Percentiles rank a stretch among this genome's conserved stretches.
These are phyloP conservation scores for Colletotrichum horii DNA, from an alignment of 2,329 filamentous ascomycete species.

Conservation along the genomic window DNA sequence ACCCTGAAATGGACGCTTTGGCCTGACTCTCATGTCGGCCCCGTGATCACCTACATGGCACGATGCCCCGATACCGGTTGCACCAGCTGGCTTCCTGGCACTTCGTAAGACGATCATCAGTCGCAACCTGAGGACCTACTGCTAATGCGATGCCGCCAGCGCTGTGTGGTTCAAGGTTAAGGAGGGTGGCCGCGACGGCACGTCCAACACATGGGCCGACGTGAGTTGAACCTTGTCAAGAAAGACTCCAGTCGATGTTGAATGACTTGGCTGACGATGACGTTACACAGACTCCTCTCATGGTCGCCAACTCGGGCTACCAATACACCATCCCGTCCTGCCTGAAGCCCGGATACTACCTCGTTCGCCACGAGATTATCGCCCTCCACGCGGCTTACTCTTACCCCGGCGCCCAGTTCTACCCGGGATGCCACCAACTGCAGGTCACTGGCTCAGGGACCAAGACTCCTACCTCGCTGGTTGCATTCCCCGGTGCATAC, in stretches of 20 bases:
- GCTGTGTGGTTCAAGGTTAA: constrained; percentile 64
- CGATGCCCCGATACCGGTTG: constrained; percentile 58
- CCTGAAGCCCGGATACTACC: constrained; percentile 58
- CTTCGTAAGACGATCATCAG: constrained; percentile 28
- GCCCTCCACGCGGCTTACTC: constrained; percentile 53
- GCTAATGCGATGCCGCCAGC: constrained; percentile 24
- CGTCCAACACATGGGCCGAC: constrained; percentile 52
- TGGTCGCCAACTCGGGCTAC: constrained; percentile 46
- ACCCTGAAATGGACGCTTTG: constrained; percentile 60
- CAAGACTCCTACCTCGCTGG: constrained; percentile 44
- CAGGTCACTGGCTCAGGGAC: constrained; percentile 55
- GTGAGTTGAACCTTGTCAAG: constrained; percentile 28
- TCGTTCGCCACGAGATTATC: constrained; percentile 63
- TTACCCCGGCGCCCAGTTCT: constrained; percentile 62
- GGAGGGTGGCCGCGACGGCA: constrained; percentile 54
- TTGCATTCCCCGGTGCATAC: constrained; percentile 61
- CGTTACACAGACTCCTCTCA: constrained; percentile 40
- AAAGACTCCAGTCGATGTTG: neutral
- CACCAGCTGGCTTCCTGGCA: constrained; percentile 50
- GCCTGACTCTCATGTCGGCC: constrained; percentile 57
- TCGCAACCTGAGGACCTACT: neutral
- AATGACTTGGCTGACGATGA: neutral
- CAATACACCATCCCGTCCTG: constrained; percentile 60
- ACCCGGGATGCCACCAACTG: constrained; percentile 63
- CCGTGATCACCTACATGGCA: constrained; percentile 65